Conservation (phyloP, 495 filamentous ascomycete species). For the Neurospora sp. region DNA sequence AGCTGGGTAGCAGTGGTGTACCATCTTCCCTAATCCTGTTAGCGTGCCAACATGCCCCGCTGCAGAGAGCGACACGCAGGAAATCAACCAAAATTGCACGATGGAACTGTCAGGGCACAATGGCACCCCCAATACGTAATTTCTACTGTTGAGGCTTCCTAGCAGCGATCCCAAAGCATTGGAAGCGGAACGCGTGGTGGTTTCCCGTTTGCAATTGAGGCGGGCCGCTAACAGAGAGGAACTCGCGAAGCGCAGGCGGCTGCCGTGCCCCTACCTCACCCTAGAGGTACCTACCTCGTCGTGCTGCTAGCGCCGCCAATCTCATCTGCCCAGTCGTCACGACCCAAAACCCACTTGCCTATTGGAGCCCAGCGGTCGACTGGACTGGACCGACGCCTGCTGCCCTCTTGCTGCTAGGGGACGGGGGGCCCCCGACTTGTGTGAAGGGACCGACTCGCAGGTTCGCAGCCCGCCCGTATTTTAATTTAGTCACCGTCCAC, state of each 20-base stretch:
- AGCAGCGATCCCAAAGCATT: background rate
- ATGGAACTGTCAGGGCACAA: background rate
- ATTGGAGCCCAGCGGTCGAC: background rate
- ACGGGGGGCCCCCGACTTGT: background rate
- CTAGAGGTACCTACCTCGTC: background rate
- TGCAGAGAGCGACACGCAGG: background rate
- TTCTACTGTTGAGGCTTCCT: background rate
- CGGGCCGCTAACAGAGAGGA: background rate
- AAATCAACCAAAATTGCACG: background rate
- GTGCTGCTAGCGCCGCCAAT: slow-evolving; percentile 6
- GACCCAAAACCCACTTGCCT: background rate
- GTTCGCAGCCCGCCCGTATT: slow-evolving; percentile 3
- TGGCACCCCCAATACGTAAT: background rate
- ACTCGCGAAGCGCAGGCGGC: background rate
- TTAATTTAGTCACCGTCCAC: slow-evolving; percentile 13
- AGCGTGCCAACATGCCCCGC: background rate
- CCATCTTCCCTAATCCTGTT: background rate
- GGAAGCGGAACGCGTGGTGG: background rate
- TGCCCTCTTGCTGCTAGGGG: background rate
- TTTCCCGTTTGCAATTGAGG: background rate
- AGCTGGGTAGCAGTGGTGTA: background rate
- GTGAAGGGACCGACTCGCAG: slow-evolving; percentile 6
- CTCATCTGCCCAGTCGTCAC: slow-evolving; percentile 1
- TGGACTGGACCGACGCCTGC: background rate
- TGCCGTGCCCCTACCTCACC: background rate